Conservation (phyloP, 306 rosid species). For the Luffa aegyptiaca region DNA sequence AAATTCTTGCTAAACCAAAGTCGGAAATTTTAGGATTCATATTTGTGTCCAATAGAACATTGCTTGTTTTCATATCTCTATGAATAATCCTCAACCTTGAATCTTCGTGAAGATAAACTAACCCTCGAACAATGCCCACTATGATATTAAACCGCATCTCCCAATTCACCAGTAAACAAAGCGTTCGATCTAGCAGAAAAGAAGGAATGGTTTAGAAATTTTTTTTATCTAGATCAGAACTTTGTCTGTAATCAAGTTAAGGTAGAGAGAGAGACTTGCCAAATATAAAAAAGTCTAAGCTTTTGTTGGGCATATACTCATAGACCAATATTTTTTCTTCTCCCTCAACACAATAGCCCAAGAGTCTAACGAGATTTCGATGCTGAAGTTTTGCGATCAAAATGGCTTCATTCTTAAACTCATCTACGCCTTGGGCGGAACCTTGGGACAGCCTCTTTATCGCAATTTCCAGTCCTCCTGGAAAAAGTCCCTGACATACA, state of each 20-base stretch:
- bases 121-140: slow-evolving; percentile 14
- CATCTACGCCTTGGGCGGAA: slow-evolving; percentile 34
- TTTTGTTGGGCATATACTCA: slow-evolving; percentile 41
- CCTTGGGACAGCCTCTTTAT: slow-evolving; percentile 38
- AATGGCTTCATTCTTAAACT: slow-evolving; percentile 35
- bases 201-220: background rate
- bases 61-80: slow-evolving; percentile 18
- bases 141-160: slow-evolving; percentile 27
- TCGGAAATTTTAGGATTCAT: slow-evolving; percentile 17
- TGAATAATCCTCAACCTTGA: slow-evolving; percentile 16
- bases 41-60: slow-evolving; percentile 3
- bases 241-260: background rate
- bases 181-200: slow-evolving; percentile 14
- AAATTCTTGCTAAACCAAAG: slow-evolving; percentile 18
- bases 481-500: slow-evolving; percentile 24
- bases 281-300: slow-evolving; percentile 38
- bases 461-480: slow-evolving; percentile 24
- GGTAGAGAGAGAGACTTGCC: slow-evolving; percentile 14
- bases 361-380: slow-evolving; percentile 33
- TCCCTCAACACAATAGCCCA: slow-evolving; percentile 31
- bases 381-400: slow-evolving; percentile 44
- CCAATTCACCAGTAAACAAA: slow-evolving; percentile 23
- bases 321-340: slow-evolving; percentile 38
- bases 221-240: background rate
- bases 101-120: slow-evolving; percentile 21